Evolutionary conservation across 306 rosid genomes (phyloP).

Genomic region (Trichosanthes truncata): DNA sequence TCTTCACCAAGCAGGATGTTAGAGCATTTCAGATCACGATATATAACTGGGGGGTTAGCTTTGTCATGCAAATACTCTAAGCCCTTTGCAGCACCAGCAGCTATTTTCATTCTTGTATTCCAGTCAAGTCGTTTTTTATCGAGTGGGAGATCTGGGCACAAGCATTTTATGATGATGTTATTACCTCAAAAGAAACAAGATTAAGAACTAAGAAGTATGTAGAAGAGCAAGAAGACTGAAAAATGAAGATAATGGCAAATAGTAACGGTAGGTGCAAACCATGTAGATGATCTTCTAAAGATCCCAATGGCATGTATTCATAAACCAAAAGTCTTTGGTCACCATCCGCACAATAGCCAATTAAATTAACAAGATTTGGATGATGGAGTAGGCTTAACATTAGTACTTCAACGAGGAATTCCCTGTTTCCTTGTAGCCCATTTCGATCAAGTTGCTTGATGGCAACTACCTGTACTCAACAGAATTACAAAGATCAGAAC

Average conservation of each 20-base stretch:
- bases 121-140: slow-evolving; percentile 41
- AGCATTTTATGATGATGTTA: slow-evolving; percentile 2
- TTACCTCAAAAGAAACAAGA: background rate
- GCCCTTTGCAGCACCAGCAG: slow-evolving; percentile 53
- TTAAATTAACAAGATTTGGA: slow-evolving; percentile 44
- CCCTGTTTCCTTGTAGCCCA: slow-evolving; percentile 56
- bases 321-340: slow-evolving; percentile 50
- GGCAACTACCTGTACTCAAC: slow-evolving; percentile 35
- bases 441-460: slow-evolving; percentile 50
- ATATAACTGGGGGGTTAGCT: slow-evolving; percentile 50
- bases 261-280: slow-evolving; percentile 21
- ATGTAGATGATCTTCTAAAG: slow-evolving; percentile 45
- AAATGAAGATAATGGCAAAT: background rate
- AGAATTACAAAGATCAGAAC: slow-evolving; percentile 9
- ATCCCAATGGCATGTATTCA: slow-evolving; percentile 48
- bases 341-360: slow-evolving; percentile 60
- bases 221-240: background rate
- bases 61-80: slow-evolving; percentile 48
- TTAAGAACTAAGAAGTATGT: background rate
- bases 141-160: slow-evolving; percentile 38
- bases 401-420: slow-evolving; percentile 46
- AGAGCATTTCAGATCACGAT: slow-evolving; percentile 50
- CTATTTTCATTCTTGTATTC: slow-evolving; percentile 47
- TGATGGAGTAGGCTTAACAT: slow-evolving; percentile 54
- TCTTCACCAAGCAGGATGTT: slow-evolving; percentile 41